Evolutionary conservation across 805 yeast species (phyloP), one percentile per base, ranked within the genome.

Genomic region (Blastobotrys muscicola): DNA sequence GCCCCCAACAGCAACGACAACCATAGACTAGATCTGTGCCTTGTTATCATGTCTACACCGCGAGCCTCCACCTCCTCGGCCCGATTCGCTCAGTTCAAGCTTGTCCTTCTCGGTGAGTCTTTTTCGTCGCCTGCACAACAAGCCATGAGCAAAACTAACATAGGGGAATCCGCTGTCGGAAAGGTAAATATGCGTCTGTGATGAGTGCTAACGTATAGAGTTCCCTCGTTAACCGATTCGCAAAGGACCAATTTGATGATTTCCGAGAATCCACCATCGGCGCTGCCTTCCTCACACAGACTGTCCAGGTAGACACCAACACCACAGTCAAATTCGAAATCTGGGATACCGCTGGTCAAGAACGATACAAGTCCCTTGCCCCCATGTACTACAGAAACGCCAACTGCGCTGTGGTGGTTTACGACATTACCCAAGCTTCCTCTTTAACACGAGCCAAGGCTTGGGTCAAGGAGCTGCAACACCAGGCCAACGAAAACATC

Each of bases 281-380:
- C n/a, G 99, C 98, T 3, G 98, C 97, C 0, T 92, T 90, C 62
- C 73, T 92, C 33, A 85, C 97, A 12, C 94, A 87, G 59, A 78
- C 82, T 8, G 69, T 83, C 9, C 68, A 68, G 8, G 50, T 76
- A 6, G 74, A 68, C 42, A 52, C 60, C 11, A 58, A 67, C 49
- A 63, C 73, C 32, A 66, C 65, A 33, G 71, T 62, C 46, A 67
- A 59, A 60, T 79, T 62, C 42, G 76, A 72, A 50, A 72, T 72
- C 31, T 72, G 76, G 72, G 98, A 90, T 60, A 90, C 98, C 10
- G 98, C 98, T 0, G 98, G 98, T 20, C 98, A 83, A 59, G 94
- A 83, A 58, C 69, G 94, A 40, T 84, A 84, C 67, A 84, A 82
- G 56, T 79, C 85, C 13, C 64, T 83, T 49, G 87, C 92, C 0